Conservation (phyloP, 2,329 filamentous ascomycete genomes). For the Apiospora marii region DNA sequence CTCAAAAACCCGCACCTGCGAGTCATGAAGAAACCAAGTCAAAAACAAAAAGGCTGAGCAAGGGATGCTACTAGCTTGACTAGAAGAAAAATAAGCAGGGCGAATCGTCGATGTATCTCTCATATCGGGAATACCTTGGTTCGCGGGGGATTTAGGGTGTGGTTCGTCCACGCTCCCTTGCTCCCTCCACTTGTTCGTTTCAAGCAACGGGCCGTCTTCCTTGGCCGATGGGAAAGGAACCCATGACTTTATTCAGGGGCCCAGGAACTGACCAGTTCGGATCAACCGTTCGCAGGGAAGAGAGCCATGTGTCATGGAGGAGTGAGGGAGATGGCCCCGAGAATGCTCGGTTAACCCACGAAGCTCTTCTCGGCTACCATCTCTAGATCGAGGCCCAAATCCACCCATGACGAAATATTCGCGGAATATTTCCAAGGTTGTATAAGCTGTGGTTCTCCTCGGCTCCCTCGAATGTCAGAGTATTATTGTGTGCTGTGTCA, state of each 20-base stretch:
- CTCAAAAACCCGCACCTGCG: not conserved
- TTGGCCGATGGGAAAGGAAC: not conserved
- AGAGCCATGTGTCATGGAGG: not conserved
- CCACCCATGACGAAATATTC: not conserved
- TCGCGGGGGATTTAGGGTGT: not conserved
- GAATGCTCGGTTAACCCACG: not conserved
- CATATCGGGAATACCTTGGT: not conserved
- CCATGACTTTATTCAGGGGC: conserved; percentile 10
- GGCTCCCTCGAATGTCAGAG: not conserved
- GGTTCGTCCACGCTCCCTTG: conserved; percentile 7
- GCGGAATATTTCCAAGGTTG: not conserved
- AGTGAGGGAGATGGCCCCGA: not conserved
- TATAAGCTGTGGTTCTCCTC: not conserved
- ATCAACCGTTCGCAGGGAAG: conserved; percentile 5
- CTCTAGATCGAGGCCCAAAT: not conserved
- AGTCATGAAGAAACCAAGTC: not conserved
- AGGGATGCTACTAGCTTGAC: not conserved
- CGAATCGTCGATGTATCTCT: conserved; percentile 6
- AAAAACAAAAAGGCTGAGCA: not conserved
- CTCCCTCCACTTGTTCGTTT: conserved; percentile 17
- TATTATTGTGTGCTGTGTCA: not conserved
- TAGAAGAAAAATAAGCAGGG: not conserved
- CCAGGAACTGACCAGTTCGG: not conserved
- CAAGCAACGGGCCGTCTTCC: conserved; percentile 16
- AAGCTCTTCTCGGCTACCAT: not conserved